Evolutionary conservation across 192 early-diverging fungal genomes (phyloP).

Genomic region (Backusella tuberculispora): DNA sequence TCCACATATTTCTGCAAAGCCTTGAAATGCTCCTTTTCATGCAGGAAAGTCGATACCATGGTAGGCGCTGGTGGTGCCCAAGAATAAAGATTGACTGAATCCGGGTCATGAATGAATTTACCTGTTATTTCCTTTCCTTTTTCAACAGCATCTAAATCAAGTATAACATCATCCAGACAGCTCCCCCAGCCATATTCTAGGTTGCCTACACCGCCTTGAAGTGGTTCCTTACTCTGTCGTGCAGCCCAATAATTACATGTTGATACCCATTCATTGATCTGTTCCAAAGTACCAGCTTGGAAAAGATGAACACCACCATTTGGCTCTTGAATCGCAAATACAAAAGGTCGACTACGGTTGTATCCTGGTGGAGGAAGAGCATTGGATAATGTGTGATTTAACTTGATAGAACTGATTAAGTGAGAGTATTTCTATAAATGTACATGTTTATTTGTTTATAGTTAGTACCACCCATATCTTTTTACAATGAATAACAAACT

Average conservation of each 20-base stretch:
- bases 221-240: conserved; percentile 85
- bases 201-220: conserved; percentile 86
- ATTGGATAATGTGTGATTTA: conserved; percentile 86
- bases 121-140: conserved; percentile 28
- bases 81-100: conserved; percentile 45
- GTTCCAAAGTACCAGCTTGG: conserved; percentile 72
- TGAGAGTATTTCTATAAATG: conserved; percentile 40
- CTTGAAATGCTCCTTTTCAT: conserved; percentile 57
- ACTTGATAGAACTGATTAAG: conserved; percentile 49
- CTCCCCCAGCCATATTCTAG: conserved; percentile 94
- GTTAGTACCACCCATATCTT: neutral
- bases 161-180: conserved; percentile 44
- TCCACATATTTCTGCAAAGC: conserved; percentile 63
- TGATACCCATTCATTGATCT: conserved; percentile 82
- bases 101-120: conserved; percentile 22
- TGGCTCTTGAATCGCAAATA: conserved; percentile 84
- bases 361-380: conserved; percentile 89
- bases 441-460: neutral
- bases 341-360: conserved; percentile 70
- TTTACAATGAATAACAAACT: neutral
- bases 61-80: conserved; percentile 57
- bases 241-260: conserved; percentile 97
- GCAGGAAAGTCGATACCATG: conserved; percentile 41
- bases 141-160: conserved; percentile 34
- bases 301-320: conserved; percentile 88